Evolutionary conservation across 2,329 filamentous ascomycete genomes (phyloP).

Genomic region (Xylariaceae sp.): DNA sequence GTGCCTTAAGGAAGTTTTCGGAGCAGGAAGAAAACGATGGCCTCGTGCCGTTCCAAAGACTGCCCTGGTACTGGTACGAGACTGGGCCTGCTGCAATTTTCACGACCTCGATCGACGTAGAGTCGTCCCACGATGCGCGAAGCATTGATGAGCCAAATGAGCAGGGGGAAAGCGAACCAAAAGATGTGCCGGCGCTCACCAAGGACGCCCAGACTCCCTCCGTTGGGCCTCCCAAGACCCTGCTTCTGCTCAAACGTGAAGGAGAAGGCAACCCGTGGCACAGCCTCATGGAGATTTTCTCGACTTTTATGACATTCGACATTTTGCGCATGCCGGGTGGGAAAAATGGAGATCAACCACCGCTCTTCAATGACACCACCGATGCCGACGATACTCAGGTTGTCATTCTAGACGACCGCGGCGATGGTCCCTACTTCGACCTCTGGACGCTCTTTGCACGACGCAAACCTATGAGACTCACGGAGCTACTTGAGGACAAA

Average conservation of each 20-base stretch:
- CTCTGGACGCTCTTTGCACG: conserved; percentile 36
- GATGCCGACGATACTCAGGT: conserved; percentile 30
- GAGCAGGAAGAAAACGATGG: conserved; percentile 7
- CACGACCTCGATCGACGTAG: conserved; percentile 3
- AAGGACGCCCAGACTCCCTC: neutral
- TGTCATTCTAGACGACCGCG: conserved; percentile 34
- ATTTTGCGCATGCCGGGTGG: conserved; percentile 29
- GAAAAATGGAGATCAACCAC: conserved; percentile 7
- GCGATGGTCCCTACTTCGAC: conserved; percentile 34
- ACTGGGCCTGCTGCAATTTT: conserved; percentile 12
- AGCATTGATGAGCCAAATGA: too few relatives aligned
- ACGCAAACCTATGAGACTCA: conserved; percentile 29
- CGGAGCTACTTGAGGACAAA: conserved; percentile 20
- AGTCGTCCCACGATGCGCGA: neutral
- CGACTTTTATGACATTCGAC: conserved; percentile 33
- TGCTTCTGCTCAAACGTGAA: conserved; percentile 34
- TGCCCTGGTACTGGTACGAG: conserved; percentile 14
- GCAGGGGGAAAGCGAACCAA: too few relatives aligned
- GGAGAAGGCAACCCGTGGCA: conserved; percentile 34
- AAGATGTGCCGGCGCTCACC: neutral
- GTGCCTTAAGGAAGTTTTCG: conserved; percentile 7
- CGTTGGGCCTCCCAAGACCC: conserved; percentile 11
- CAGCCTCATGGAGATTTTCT: conserved; percentile 34
- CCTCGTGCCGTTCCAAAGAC: conserved; percentile 3
- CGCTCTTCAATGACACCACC: conserved; percentile 20